phyloP scores from a whole-genome alignment of 306 rosid species.

The Erythrophleum fordii region DNA sequence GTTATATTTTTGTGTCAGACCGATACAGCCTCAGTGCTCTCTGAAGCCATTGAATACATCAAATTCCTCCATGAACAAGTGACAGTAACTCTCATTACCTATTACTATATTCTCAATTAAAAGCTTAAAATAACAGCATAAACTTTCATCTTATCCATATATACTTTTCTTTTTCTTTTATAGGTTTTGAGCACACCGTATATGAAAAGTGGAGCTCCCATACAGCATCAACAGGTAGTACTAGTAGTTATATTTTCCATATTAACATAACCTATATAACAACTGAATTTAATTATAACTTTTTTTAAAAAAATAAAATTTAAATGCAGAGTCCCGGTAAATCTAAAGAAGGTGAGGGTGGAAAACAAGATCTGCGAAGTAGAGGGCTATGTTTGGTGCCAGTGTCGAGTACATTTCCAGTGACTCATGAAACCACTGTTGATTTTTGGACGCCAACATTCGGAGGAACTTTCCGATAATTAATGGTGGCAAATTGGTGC shows the following conservation, averaged over 20 bases:
- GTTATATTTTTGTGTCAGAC: constrained; percentile 68
- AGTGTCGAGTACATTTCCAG: constrained; percentile 87
- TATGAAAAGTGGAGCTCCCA: constrained; percentile 89
- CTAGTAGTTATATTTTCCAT: not conserved
- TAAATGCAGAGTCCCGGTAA: constrained; percentile 65
- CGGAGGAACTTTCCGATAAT: constrained; percentile 82
- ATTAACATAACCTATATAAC: not conserved
- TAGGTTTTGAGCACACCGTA: constrained; percentile 90
- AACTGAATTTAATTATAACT: not conserved
- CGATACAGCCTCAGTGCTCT: constrained; percentile 99
- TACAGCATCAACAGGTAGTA: constrained; percentile 79
- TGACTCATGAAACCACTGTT: constrained; percentile 84
- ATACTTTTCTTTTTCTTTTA: not conserved
- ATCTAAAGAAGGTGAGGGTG: constrained; percentile 69
- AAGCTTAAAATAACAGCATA: constrained; percentile 12
- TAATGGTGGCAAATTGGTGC: constrained; percentile 41
- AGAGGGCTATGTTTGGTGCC: constrained; percentile 97
- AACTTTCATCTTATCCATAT: not conserved
- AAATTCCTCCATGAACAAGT: constrained; percentile 97
- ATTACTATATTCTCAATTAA: not conserved
- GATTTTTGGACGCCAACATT: constrained; percentile 98
- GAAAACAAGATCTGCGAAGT: constrained; percentile 88
- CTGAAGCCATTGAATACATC: constrained; percentile 98
- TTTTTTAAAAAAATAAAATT: not conserved
- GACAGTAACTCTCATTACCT: constrained; percentile 67